Conservation (phyloP, 495 filamentous ascomycete genomes). For the Tuber melanosporum region DNA sequence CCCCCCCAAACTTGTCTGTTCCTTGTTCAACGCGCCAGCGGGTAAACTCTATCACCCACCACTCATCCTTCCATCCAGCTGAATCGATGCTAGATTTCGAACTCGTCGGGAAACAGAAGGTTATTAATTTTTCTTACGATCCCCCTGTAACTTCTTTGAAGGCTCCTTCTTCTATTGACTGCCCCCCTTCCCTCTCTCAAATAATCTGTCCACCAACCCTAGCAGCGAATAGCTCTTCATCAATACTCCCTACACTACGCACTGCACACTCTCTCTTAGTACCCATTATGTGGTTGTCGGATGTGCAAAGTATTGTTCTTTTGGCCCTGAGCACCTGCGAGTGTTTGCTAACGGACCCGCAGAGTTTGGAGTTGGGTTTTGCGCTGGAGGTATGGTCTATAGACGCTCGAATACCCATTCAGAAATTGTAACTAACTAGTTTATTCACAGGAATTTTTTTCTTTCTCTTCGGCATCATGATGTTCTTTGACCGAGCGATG, state of each 20-base stretch:
- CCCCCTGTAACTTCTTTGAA: slow-evolving; percentile 13
- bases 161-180: not conserved
- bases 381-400: slow-evolving; percentile 61
- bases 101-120: not conserved
- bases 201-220: not conserved
- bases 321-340: not conserved
- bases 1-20: not conserved
- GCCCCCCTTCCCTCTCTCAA: not conserved
- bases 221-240: not conserved
- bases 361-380: slow-evolving; percentile 96
- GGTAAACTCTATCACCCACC: not conserved
- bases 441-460: slow-evolving; percentile 69
- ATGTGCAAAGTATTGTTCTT: slow-evolving; percentile 69
- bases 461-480: slow-evolving; percentile 80
- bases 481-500: slow-evolving; percentile 98
- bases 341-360: slow-evolving; percentile 37
- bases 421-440: slow-evolving; percentile 22
- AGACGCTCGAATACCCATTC: not conserved
- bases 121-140: not conserved
- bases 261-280: not conserved
- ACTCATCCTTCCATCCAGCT: slow-evolving; percentile 6
- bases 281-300: slow-evolving; percentile 80
- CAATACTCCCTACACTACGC: not conserved
- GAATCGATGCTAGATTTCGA: not conserved
- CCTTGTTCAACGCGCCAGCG: not conserved